Base-by-base conservation (phyloP, 495 filamentous ascomycete genomes). In the Letharia lupina region DNA sequence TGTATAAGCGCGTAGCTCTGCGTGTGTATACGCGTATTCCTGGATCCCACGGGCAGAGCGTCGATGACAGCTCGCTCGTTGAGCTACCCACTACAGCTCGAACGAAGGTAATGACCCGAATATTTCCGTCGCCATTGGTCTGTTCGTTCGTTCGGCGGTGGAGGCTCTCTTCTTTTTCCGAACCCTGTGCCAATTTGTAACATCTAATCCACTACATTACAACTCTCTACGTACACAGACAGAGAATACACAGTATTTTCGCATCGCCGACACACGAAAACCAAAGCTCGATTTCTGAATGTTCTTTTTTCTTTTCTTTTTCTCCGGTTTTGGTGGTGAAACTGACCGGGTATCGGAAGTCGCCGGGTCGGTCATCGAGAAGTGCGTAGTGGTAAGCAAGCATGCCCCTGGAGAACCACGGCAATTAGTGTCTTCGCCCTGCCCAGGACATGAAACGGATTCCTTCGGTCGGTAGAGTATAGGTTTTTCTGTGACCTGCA, bases 291-390 rank as follows among this genome's bases (percentile, higher is more conserved):
- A 39, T 39, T 39, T 28, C 23, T 28, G 23, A 28, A 28, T 28
- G 23, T 28, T 28, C 23, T 28, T 28, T 28, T 28, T 28, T 28
- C 23, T 28, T 28, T 28, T 28, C n/a, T 28, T 28, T 28, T 28
- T 33, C 50, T 54, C 44, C 48, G 48, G 28, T 52, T 28, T 39
- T 39, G 45, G 45, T 23, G 45, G 20, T n/a, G 20, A 23, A 18
- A 23, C 7, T 54, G 50, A 9, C 50, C 50, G 50, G 28, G 11
- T 28, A 4, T 58, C 63, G 63, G 63, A 18, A 60, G 60, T 61
- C 64, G 60, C 64, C 44, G 64, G 45, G 37, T 65, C 64, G 64
- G 64, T 65, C 56, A 65, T 65, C 64, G 64, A 65, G 60, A 61
- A 33, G 58, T 65, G 64, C 64, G 64, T 61, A 41, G 37, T 16